Percentiles rank a stretch among this genome's conserved stretches.
Conservation (phyloP, 805 yeast species). For the Saturnispora galanensis region DNA sequence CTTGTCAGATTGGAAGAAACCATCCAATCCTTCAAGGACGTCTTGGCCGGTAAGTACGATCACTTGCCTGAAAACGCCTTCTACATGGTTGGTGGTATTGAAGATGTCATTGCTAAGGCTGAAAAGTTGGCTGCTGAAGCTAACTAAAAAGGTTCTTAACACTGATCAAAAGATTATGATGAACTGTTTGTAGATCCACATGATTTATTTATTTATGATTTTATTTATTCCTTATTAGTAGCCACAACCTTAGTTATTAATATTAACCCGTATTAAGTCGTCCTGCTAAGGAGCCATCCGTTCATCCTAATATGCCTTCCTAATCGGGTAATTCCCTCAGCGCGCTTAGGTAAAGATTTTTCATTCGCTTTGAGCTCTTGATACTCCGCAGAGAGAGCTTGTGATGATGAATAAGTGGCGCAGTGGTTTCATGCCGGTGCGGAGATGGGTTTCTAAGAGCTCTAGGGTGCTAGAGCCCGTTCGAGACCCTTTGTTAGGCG, state of each 20-base stretch:
- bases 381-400: neutral
- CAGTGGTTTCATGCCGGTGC: too few species aligned
- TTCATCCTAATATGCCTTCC: neutral
- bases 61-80: constrained; percentile 98
- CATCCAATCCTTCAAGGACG: constrained; percentile 88
- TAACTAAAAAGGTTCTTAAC: constrained; percentile 32
- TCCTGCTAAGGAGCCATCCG: neutral
- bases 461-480: too few species aligned
- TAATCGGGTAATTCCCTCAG: constrained; percentile 1
- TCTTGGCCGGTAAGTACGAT: constrained; percentile 97
- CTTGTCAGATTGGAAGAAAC: constrained; percentile 96
- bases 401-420: too few species aligned
- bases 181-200: constrained; percentile 5
- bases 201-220: constrained; percentile 10
- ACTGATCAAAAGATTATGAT: constrained; percentile 6
- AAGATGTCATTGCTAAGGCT: constrained; percentile 97
- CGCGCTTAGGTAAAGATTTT: neutral
- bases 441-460: too few species aligned
- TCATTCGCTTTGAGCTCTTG: neutral
- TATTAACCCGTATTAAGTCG: neutral
- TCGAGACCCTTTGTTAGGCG: too few species aligned
- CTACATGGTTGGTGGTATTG: constrained; percentile 99
- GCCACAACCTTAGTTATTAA: constrained; percentile 1
- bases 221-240: constrained; percentile 9
- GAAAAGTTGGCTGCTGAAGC: constrained; percentile 96